These are phyloP conservation scores for Lachancea thermotolerans DNA, from an alignment of 805 yeast genomes.

Conservation along the genomic window DNA sequence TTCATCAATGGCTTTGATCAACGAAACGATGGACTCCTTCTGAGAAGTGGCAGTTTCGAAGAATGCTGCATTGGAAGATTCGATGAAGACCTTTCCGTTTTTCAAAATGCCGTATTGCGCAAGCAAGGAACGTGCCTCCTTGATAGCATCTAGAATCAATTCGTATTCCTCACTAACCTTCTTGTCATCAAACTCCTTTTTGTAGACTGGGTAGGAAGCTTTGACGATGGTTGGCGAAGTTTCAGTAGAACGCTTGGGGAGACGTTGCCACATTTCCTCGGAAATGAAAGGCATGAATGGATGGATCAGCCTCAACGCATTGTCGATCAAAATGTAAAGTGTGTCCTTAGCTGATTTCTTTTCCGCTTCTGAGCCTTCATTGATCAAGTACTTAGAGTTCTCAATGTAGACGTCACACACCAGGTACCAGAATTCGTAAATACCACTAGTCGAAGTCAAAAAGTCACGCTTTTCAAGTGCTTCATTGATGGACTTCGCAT, in stretches of 20 bases:
- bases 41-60: constrained; percentile 57
- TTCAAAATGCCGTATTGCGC: constrained; percentile 85
- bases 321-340: constrained; percentile 84
- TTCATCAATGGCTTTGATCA: constrained; percentile 83
- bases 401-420: constrained; percentile 97
- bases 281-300: constrained; percentile 98
- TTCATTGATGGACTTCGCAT: constrained; percentile 57
- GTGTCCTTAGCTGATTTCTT: constrained; percentile 90
- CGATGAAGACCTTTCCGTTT: constrained; percentile 81
- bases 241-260: constrained; percentile 80
- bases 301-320: constrained; percentile 84
- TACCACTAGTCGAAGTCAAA: constrained; percentile 75
- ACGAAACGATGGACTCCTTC: constrained; percentile 78
- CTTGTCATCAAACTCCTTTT: constrained; percentile 52
- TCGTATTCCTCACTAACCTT: constrained; percentile 73
- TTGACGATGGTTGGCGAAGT: constrained; percentile 62
- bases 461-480: constrained; percentile 81
- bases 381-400: constrained; percentile 86
- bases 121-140: constrained; percentile 84
- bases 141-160: constrained; percentile 76
- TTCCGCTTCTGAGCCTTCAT: constrained; percentile 84
- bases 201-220: constrained; percentile 71
- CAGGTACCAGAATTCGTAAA: constrained; percentile 93
- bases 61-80: constrained; percentile 44
- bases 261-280: constrained; percentile 98